Base-by-base conservation (phyloP, 2,329 filamentous ascomycete species). In the Macrophomina phaseolina region DNA sequence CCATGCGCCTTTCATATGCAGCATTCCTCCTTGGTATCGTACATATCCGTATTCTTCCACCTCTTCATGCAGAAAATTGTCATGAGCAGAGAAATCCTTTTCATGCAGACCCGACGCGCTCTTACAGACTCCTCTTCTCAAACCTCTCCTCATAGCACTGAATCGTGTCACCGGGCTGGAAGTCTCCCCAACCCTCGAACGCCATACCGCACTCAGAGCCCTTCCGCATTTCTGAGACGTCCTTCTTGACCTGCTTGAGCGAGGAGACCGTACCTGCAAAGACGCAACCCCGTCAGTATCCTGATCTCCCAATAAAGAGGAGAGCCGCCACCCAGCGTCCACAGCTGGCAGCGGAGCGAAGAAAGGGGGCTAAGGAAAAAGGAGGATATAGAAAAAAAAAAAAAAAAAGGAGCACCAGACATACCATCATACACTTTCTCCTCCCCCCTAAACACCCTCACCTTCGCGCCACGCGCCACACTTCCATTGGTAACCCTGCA, bases 171-270 rank as follows among this genome's bases (percentile, higher is more conserved):
- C 94, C 95, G 14, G 88, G 83, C 74, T 90, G 78, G 76, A 98
- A 91, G 28, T 88, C 91, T 56, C 90, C 84, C 88, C 93, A 99
- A 38, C 84, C 86, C 3, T 90, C 88, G 73, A 99, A 94, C 63
- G 88, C 89, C 71, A 99, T 90, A 71, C 95, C 95, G 73, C 95
- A 99, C 79, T 99, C 95, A n/a, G 86, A 88, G 67, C 93, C 94
- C 80, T 97, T 98, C 73, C 89, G 89, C 89, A 97, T 95, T 75
- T 97, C 92, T 53, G 84, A 83, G 36, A 95, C 91, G 70, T 97
- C 92, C 77, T 96, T 96, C 85, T 98, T 97, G 77, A 91, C 88
- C 74, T 96, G 91, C 81, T 95, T 97, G 67, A 99, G 87, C 1
- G 92, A 92, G 18, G 88, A 85, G 51, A 98, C 87, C 62, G 85